Conservation (phyloP, 2,329 filamentous ascomycete genomes). For the Conoideocrella luteorostrata region DNA sequence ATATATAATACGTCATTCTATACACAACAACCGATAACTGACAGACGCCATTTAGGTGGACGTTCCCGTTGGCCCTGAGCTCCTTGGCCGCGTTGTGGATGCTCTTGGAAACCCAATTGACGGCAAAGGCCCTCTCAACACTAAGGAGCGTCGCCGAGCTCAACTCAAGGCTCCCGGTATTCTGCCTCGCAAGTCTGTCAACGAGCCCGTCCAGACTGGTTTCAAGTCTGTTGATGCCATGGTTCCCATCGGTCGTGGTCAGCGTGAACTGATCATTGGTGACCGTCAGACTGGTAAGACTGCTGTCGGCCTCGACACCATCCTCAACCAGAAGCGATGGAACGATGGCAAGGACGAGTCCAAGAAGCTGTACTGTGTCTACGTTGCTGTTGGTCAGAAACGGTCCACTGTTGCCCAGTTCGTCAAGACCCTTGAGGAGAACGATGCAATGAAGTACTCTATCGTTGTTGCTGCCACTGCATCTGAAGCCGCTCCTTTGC, state of each 20-base stretch:
- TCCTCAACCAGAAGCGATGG: constrained; percentile 99
- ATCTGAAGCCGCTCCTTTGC: constrained; percentile 90
- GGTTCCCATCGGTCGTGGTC: constrained; percentile 99
- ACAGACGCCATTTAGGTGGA: constrained; percentile 63
- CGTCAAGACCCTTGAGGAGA: constrained; percentile 99
- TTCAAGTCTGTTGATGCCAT: constrained; percentile 99
- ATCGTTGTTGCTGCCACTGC: constrained; percentile 92
- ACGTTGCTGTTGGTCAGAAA: constrained; percentile 99
- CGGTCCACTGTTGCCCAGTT: constrained; percentile 98
- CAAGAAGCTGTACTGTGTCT: constrained; percentile 99
- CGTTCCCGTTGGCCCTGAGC: constrained; percentile 83
- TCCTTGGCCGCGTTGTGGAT: constrained; percentile 97
- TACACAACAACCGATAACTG: constrained; percentile 13
- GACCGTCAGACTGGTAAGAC: constrained; percentile 99
- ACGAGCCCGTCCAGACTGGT: constrained; percentile 98
- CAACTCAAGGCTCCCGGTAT: constrained; percentile 99
- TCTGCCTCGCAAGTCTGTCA: constrained; percentile 93
- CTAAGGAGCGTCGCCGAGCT: constrained; percentile 87
- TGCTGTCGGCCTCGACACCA: constrained; percentile 93
- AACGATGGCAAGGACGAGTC: constrained; percentile 79
- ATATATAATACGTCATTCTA: neutral
- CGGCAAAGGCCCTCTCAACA: constrained; percentile 95
- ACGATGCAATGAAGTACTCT: constrained; percentile 98
- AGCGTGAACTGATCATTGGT: constrained; percentile 99
- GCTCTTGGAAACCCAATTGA: constrained; percentile 99